Evolutionary conservation across 306 rosid genomes (phyloP), one percentile per base, ranked within the genome.

Genomic region (Neltuma alba): DNA sequence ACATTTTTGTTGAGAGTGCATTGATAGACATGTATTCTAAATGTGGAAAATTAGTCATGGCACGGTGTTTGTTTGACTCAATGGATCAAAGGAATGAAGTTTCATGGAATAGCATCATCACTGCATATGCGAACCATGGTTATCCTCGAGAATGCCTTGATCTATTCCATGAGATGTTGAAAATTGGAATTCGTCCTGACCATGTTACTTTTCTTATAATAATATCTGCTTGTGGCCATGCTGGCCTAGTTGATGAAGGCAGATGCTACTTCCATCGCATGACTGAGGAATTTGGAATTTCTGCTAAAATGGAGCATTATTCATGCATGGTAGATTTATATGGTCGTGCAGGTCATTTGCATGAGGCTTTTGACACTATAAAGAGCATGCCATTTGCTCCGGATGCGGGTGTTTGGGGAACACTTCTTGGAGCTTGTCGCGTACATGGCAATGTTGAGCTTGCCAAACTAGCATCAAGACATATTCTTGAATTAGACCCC

Each of bases 391-490:
- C 97, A 57, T 87, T 88, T 74, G 66, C 86, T 69, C 97, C 96
- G 36, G 96, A 91, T 61, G 92, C 94, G 31, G 97, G 97, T 76
- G 88, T 91, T 78, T 93, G 96, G 96, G 97, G 97, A 50, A 91
- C 96, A 33, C 78, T 93, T 70, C 93, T 93, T 42, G 97, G 97
- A 78, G 92, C 97, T 3, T 92, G 96, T 77, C 88, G 93, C n/a
- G 82, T 91, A 73, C 90, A 93, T 79, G 92, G 97, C 44, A 88
- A 93, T 76, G 88, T 89, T 44, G 90, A 91, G 78, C 85, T 89
- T 76, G 97, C 96, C 38, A 88, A 79, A 83, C 79, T 87, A 52
- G 96, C 96, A 65, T 86, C 94, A 61, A 79, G 37, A 28, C 84
- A 91, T 72, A 86, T 93, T 76, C 79, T 91, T 70, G 92, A 93